Evolutionary conservation across 2,329 filamentous ascomycete genomes (phyloP).

Genomic region (Ascochyta rabiei): DNA sequence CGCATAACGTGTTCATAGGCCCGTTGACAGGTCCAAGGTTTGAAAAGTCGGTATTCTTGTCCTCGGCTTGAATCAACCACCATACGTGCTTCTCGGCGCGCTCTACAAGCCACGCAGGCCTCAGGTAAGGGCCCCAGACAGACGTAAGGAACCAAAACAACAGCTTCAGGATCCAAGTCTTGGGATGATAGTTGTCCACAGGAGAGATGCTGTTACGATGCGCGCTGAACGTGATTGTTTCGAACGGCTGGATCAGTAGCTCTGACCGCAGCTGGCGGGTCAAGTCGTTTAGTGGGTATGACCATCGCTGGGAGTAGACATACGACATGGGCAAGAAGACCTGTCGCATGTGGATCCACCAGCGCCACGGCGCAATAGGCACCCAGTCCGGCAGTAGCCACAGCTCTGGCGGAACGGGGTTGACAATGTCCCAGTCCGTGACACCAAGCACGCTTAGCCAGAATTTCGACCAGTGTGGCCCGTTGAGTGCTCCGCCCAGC

Average conservation of each 20-base stretch:
- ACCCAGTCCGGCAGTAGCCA: slow-evolving; percentile 94
- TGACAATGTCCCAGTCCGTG: slow-evolving; percentile 88
- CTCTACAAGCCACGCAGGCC: slow-evolving; percentile 68
- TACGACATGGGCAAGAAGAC: slow-evolving; percentile 95
- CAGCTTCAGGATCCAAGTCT: slow-evolving; percentile 79
- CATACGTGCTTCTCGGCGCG: slow-evolving; percentile 81
- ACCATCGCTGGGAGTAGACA: slow-evolving; percentile 83
- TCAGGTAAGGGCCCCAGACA: slow-evolving; percentile 79
- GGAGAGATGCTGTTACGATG: slow-evolving; percentile 83
- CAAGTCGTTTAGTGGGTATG: slow-evolving; percentile 74
- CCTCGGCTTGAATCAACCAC: slow-evolving; percentile 86
- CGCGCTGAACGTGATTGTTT: slow-evolving; percentile 74
- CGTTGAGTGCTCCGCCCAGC: slow-evolving; percentile 81
- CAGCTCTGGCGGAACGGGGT: slow-evolving; percentile 89
- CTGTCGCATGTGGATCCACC: slow-evolving; percentile 98
- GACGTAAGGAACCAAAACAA: slow-evolving; percentile 80
- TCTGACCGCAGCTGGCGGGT: slow-evolving; percentile 78
- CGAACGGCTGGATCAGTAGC: slow-evolving; percentile 79
- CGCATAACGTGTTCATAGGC: slow-evolving; percentile 86
- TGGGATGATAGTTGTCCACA: slow-evolving; percentile 90
- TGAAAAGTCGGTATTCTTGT: slow-evolving; percentile 88
- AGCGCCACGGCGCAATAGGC: slow-evolving; percentile 87
- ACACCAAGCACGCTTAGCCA: slow-evolving; percentile 88
- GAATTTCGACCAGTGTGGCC: slow-evolving; percentile 96
- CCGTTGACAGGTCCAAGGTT: slow-evolving; percentile 88